A percentile compares a stretch with the other conserved stretches of the same genome.
Evolutionary conservation across 176 grass and related monocot species (phyloP).

Genomic region (Elaeis guineensis): DNA sequence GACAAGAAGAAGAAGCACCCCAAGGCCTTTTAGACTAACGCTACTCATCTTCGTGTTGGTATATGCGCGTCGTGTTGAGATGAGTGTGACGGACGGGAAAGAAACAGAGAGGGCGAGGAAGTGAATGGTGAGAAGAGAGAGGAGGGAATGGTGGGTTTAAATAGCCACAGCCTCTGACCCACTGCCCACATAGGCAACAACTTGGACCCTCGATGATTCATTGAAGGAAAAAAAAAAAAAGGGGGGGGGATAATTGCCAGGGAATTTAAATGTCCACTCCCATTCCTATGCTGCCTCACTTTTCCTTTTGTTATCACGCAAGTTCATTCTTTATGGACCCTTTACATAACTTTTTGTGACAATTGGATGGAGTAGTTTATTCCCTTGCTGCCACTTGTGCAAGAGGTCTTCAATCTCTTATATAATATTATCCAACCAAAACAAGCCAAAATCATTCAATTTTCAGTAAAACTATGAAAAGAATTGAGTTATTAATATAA

Average conservation of each 20-base stretch:
- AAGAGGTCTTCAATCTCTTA: too few relatives aligned
- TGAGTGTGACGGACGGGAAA: slow-evolving; percentile 37
- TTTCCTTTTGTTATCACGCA: slow-evolving; percentile 21
- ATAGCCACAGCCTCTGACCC: slow-evolving; percentile 24
- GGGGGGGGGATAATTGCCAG: not conserved
- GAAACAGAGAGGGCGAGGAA: slow-evolving; percentile 7
- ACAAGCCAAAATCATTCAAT: too few relatives aligned
- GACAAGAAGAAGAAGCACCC: slow-evolving; percentile 74
- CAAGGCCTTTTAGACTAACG: slow-evolving; percentile 49
- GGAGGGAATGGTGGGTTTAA: slow-evolving; percentile 47
- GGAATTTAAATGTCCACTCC: slow-evolving; percentile 7
- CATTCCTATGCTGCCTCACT: not conserved
- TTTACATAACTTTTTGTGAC: slow-evolving; percentile 31
- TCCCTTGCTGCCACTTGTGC: not conserved
- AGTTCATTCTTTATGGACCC: slow-evolving; percentile 10
- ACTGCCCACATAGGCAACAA: too few relatives aligned
- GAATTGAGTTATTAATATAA: too few relatives aligned
- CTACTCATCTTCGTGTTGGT: slow-evolving; percentile 41
- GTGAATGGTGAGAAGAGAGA: slow-evolving; percentile 15
- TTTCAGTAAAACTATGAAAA: too few relatives aligned
- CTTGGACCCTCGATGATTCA: too few relatives aligned
- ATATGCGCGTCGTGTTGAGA: slow-evolving; percentile 46
- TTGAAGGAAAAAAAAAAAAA: too few relatives aligned
- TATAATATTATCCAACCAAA: too few relatives aligned
- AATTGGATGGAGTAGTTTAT: slow-evolving; percentile 19